Conservation (phyloP, 73 alveolate genomes). For the Tetrahymena borealis region DNA sequence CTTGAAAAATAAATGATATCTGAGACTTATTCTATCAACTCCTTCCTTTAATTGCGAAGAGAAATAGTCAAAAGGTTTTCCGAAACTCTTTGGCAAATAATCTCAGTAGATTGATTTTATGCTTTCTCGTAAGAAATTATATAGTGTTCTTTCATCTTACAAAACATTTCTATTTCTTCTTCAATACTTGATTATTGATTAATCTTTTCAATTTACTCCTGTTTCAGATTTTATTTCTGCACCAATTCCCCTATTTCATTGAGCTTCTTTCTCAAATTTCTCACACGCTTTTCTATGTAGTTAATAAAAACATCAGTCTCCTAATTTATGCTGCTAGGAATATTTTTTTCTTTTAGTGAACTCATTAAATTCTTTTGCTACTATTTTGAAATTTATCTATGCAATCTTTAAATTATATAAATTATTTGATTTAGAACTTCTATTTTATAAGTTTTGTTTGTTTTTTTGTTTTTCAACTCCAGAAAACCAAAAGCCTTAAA, state of each 20-base stretch:
- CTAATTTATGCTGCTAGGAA: neutral
- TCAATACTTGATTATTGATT: neutral
- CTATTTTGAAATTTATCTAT: neutral
- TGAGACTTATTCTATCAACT: neutral
- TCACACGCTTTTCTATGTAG: neutral
- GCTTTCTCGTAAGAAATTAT: neutral
- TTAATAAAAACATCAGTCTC: neutral
- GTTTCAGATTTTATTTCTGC: neutral
- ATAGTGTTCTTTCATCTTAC: neutral
- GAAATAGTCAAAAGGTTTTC: neutral
- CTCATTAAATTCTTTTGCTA: neutral
- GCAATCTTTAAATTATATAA: neutral
- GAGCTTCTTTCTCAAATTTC: neutral
- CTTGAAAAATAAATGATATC: neutral
- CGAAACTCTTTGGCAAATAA: neutral
- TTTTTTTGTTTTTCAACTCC: too few species aligned
- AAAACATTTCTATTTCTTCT: neutral
- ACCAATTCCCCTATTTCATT: neutral
- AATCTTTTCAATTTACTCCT: neutral
- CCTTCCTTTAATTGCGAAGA: slow-evolving; percentile 1
- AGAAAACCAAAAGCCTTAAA: too few species aligned
- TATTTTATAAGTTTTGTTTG: too few species aligned
- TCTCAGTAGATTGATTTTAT: neutral
- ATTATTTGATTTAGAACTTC: neutral
- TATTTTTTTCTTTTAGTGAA: neutral